Conservation (phyloP, 2,329 filamentous ascomycete species). For the Dothiorella sarmentorum region DNA sequence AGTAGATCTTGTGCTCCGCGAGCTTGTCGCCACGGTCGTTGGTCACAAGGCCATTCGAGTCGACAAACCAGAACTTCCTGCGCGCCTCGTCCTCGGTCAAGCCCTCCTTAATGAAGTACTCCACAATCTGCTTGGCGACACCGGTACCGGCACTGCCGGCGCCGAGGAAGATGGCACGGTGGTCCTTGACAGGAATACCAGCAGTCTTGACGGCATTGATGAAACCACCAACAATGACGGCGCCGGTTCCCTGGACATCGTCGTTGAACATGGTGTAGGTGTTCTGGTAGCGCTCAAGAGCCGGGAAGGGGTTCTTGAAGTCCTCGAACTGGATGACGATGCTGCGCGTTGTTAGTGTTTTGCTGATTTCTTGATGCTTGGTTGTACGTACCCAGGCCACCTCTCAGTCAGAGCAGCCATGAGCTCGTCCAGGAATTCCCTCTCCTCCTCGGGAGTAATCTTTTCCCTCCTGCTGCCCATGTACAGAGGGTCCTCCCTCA, state of each 20-base stretch:
- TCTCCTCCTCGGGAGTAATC: constrained; percentile 71
- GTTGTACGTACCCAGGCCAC: constrained; percentile 58
- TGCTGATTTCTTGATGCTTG: not conserved
- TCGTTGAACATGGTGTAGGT: constrained; percentile 97
- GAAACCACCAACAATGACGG: constrained; percentile 84
- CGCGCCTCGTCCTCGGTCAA: constrained; percentile 82
- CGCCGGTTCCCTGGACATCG: constrained; percentile 95
- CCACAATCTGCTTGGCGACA: constrained; percentile 95
- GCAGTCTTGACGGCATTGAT: constrained; percentile 77
- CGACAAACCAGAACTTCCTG: constrained; percentile 94
- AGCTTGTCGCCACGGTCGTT: constrained; percentile 89
- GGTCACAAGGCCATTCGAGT: constrained; percentile 94
- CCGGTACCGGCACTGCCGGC: constrained; percentile 94
- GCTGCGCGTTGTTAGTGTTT: constrained; percentile 41
- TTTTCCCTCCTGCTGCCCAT: constrained; percentile 85
- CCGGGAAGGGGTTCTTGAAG: constrained; percentile 96
- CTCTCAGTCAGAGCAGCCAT: constrained; percentile 84
- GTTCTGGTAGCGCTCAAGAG: constrained; percentile 83
- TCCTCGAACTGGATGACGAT: constrained; percentile 92
- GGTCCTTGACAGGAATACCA: constrained; percentile 79
- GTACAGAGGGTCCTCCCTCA: constrained; percentile 80
- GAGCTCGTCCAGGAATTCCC: constrained; percentile 94
- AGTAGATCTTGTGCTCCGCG: constrained; percentile 78
- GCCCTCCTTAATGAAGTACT: constrained; percentile 92
- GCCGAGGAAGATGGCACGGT: constrained; percentile 93